Percentiles rank a stretch among this genome's conserved stretches.
Evolutionary conservation across 441 rosid species (phyloP).

Genomic region (Gossypium aridum): DNA sequence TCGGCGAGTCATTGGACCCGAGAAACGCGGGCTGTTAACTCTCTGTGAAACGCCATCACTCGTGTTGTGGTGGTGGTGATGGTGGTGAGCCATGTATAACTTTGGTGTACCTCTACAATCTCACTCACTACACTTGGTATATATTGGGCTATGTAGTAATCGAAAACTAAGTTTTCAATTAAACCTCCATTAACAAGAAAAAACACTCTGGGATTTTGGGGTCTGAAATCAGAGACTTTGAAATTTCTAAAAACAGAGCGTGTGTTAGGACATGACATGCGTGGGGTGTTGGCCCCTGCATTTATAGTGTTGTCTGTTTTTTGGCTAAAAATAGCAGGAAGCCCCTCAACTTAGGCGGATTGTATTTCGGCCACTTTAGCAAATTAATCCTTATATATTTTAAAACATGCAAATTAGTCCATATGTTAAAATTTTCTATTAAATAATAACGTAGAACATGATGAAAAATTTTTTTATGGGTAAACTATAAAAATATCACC

Average conservation of each 20-base stretch:
- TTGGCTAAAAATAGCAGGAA: no score
- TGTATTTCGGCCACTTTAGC: no score
- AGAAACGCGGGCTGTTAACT: constrained; percentile 80
- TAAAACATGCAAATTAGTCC: no score
- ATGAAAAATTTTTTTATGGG: no score
- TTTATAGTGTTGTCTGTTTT: not conserved
- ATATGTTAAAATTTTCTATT: no score
- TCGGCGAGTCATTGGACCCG: constrained; percentile 87
- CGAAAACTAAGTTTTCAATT: not conserved
- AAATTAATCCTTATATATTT: no score
- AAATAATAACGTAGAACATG: no score
- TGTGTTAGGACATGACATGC: not conserved
- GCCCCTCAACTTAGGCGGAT: no score
- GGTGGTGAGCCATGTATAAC: constrained; percentile 38
- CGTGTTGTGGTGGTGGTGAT: constrained; percentile 28
- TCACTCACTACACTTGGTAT: not conserved
- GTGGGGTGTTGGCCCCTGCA: not conserved
- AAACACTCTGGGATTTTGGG: not conserved
- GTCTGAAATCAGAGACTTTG: not conserved
- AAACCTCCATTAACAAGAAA: not conserved
- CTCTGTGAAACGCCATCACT: constrained; percentile 65
- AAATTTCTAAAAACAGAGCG: not conserved
- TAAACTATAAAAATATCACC: no score
- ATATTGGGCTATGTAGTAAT: not conserved
- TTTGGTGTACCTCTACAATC: not conserved